Conservation (phyloP, 495 filamentous ascomycete genomes). For the Copromyces sp. region DNA sequence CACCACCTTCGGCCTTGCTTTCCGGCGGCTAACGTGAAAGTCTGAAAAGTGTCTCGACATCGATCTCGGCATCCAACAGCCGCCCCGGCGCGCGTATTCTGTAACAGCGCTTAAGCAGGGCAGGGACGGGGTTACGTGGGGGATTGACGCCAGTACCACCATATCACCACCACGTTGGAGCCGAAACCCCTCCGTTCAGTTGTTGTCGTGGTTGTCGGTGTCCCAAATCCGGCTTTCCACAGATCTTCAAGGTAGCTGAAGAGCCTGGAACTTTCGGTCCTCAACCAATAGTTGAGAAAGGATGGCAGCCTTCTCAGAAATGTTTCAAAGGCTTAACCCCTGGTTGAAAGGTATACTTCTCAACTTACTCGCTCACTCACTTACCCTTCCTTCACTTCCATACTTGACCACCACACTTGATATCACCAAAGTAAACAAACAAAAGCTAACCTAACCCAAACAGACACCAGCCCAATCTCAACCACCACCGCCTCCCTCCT, state of each 20-base stretch:
- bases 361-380: neutral
- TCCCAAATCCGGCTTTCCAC: neutral
- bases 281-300: neutral
- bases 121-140: neutral
- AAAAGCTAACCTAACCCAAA: neutral
- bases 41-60: neutral
- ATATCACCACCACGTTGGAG: neutral
- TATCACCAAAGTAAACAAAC: neutral
- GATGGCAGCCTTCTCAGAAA: slow-evolving; percentile 15
- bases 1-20: neutral
- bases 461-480: slow-evolving; percentile 9
- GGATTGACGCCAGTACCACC: neutral
- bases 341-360: slow-evolving; percentile 17
- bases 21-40: neutral
- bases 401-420: neutral
- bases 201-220: neutral
- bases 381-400: neutral
- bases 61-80: neutral
- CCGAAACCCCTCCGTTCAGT: neutral
- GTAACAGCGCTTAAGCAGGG: neutral
- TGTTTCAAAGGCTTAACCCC: slow-evolving; percentile 18
- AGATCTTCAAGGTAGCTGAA: neutral
- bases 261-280: neutral
- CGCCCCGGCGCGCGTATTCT: neutral
- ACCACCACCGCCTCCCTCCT: slow-evolving; percentile 12